phyloP scores from a whole-genome alignment of 2,329 filamentous ascomycete species.

The Berkeleyomyces rouxiae region DNA sequence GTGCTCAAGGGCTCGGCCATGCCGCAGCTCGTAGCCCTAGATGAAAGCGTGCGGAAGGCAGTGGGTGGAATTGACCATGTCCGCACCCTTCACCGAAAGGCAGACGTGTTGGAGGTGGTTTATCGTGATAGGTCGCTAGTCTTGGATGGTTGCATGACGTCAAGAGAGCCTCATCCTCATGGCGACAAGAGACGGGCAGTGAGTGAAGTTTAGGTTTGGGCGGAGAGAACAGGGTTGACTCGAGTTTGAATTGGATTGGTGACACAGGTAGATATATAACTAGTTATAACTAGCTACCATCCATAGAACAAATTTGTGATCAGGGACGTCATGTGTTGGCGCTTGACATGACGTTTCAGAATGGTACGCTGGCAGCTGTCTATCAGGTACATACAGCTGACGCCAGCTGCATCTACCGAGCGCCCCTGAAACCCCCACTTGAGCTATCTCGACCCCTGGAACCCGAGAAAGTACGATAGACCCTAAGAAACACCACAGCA shows the following conservation, averaged over 20 bases:
- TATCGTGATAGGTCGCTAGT: constrained; percentile 6
- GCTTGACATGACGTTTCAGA: not conserved
- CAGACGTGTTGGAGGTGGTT: constrained; percentile 12
- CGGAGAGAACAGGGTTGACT: not conserved
- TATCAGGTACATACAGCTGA: not conserved
- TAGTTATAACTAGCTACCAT: not conserved
- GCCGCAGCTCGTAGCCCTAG: constrained; percentile 18
- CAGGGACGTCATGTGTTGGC: not conserved
- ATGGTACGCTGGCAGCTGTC: not conserved
- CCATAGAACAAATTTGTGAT: not conserved
- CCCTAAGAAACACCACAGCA: not conserved
- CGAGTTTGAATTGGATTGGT: too few relatives aligned
- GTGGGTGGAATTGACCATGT: constrained; percentile 13
- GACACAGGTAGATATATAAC: not conserved
- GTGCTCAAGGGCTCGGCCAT: constrained; percentile 19
- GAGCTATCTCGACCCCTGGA: not conserved
- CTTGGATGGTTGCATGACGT: not conserved
- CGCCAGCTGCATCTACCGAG: not conserved
- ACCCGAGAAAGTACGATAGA: not conserved
- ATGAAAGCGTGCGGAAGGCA: constrained; percentile 9
- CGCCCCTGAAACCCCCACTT: not conserved
- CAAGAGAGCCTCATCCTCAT: not conserved
- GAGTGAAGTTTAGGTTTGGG: not conserved
- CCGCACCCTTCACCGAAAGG: constrained; percentile 11
- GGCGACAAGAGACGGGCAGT: not conserved